Conservation (phyloP, 768 basidiomycete species). For the Hericium rajendrae region DNA sequence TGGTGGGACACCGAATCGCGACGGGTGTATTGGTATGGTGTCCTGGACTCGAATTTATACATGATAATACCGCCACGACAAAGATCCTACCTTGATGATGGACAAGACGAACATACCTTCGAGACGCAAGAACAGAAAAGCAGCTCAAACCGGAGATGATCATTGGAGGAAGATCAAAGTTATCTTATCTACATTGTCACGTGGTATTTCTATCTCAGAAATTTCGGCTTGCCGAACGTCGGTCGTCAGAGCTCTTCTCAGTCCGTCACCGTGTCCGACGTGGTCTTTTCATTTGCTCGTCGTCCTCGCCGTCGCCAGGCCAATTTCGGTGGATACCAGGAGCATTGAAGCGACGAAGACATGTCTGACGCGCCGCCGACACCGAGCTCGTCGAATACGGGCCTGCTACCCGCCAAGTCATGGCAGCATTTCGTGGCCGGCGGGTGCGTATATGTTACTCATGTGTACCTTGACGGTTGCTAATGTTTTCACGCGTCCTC, state of each 20-base stretch:
- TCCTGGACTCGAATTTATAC: conserved; percentile 41
- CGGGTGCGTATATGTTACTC: conserved; percentile 45
- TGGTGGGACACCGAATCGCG: conserved; percentile 70
- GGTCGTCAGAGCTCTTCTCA: background rate
- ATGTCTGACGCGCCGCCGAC: conserved; percentile 9
- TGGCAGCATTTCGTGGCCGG: conserved; percentile 82
- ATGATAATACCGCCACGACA: too few relatives aligned
- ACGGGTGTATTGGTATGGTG: conserved; percentile 80
- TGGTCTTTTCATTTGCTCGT: conserved; percentile 12
- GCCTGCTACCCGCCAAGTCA: conserved; percentile 59
- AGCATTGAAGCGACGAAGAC: background rate
- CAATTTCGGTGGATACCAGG: too few relatives aligned
- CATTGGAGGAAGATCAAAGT: conserved; percentile 1
- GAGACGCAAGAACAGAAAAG: background rate
- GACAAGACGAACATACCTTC: conserved; percentile 27
- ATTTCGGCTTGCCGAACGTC: background rate
- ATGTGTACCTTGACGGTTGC: too few relatives aligned
- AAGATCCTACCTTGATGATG: conserved; percentile 22
- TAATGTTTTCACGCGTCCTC: too few relatives aligned
- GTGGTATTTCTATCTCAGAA: background rate
- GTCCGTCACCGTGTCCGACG: background rate
- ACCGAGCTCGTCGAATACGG: conserved; percentile 9
- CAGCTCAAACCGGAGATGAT: background rate
- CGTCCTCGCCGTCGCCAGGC: too few relatives aligned
- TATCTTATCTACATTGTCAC: conserved; percentile 14